These are phyloP conservation scores for Auricularia cornea DNA, from an alignment of 768 basidiomycete genomes.

Conservation along the genomic window DNA sequence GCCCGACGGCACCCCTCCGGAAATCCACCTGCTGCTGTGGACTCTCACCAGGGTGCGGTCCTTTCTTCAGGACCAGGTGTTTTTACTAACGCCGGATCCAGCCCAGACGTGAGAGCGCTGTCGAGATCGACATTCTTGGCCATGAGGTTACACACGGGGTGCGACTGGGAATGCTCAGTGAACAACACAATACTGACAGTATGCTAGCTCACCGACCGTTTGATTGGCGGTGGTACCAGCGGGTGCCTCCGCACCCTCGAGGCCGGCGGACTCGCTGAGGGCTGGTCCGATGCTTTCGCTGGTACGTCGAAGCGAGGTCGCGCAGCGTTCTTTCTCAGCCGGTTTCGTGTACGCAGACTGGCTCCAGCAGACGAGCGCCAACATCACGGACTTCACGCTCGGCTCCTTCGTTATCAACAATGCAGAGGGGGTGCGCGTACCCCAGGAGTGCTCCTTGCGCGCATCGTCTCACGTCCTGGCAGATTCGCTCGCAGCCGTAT, in stretches of 20 bases:
- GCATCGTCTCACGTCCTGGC: not conserved
- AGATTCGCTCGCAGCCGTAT: slow-evolving; percentile 7
- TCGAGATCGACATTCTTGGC: slow-evolving; percentile 51
- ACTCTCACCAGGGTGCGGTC: not conserved
- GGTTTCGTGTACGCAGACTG: no score
- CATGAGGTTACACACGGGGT: slow-evolving; percentile 42
- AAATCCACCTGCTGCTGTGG: not conserved
- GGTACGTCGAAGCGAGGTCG: not conserved
- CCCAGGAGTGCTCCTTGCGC: slow-evolving; percentile 43
- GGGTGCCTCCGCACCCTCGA: slow-evolving; percentile 56
- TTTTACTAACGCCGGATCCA: slow-evolving; percentile 21
- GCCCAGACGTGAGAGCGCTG: slow-evolving; percentile 48
- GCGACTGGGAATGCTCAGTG: no score
- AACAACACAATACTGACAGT: no score
- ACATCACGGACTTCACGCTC: slow-evolving; percentile 27
- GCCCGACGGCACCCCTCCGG: not conserved
- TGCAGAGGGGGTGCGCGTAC: slow-evolving; percentile 44
- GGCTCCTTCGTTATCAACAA: slow-evolving; percentile 49
- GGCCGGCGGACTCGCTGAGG: slow-evolving; percentile 61
- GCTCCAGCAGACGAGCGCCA: slow-evolving; percentile 32
- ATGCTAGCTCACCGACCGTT: slow-evolving; percentile 27
- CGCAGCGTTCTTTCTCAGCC: no score
- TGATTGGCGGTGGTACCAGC: slow-evolving; percentile 49
- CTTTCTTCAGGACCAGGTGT: not conserved
- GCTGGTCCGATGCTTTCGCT: slow-evolving; percentile 30